Base-by-base conservation (phyloP, 805 yeast genomes). In the Candida piceae region DNA sequence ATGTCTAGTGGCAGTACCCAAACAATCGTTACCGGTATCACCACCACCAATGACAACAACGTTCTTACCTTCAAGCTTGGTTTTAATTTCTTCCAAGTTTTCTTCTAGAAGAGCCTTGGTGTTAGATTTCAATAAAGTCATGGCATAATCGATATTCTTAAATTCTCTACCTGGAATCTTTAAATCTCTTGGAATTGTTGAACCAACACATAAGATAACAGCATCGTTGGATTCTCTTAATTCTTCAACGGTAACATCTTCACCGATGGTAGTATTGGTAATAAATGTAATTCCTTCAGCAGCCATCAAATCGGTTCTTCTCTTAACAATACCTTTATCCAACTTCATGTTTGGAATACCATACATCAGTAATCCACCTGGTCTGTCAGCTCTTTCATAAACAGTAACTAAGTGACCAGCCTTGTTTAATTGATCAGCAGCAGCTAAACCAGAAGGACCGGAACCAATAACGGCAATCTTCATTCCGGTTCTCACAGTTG, bases 291-390 rank as follows among this genome's bases (percentile, higher is more conserved):
- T 70, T 36, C 98, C 98, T 62, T 90, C 96, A 31, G 86, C 95
- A 21, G 73, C 84, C 72, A 90, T 68, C 60, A 93, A 70, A 58
- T 90, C 94, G 40, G 93, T 74, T 72, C 97, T 87, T 60, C 97
- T 80, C 69, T 87, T 84, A 42, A 90, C 96, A 58, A 93, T 76
- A 17, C 80, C 70, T 72, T 90, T 90, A 65, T 90, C 98, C 52
- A 90, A 74, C 70, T 90, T 90, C 98, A 90, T 90, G 72, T 90
- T 90, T 51, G 98, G 98, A 66, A 90, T 90, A 77, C 98, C 98
- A 63, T 90, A 90, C 97, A 93, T 93, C 67, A 90, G 65, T 59
- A 90, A 72, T 39, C 98, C 98, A 72, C 98, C 98, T 33, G 90
- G 84, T 62, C 97, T 78, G 67, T 93, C 97, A 35, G 89, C 72